Evolutionary conservation across 768 basidiomycete genomes (phyloP), one percentile per base, ranked within the genome.

Genomic region (Suillus placidus): DNA sequence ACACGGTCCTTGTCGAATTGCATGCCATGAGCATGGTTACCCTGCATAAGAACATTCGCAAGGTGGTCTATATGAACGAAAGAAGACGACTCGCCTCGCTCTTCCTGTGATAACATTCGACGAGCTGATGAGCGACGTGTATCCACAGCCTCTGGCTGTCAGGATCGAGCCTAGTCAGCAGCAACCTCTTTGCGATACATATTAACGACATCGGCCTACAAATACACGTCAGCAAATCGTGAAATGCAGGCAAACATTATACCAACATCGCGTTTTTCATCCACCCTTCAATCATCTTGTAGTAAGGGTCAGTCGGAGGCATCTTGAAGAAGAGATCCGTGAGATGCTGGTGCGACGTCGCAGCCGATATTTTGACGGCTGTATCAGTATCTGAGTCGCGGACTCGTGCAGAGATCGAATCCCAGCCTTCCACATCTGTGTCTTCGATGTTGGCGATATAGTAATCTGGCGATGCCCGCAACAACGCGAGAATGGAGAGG

Each of bases 91-190:
- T 64, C 72, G 88, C 88, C 62, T 84, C 79, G 62, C 78, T 80
- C 62, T 80, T 83, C 64, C 78, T 77, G 6, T 82, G 79, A 67
- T 85, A 90, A 0, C 86, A 75, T 63, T 87, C 86, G 34, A 92
- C 73, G 6, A 89, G 72, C 63, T 88, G 87, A 71, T 86, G 82
- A 5, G 87, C 81, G 32, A 88, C 80, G n/a, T 83, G 77, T 57
- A 89, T 85, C 87, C 90, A 92, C 70, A 92, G 80, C 10, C 87
- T 82, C 72, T 93, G 89, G 1, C 79, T 78, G 56, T 91, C 87
- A 6, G 83, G 71, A 67, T 92, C 88, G 7, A 80, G 79, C 56
- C 92, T 80, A n/a, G 84, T 76, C 63, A 83, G 78, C 43, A 93
- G 75, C 23, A 93, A 77, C 66, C 87, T 87, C 34, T 82, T 84